These are phyloP conservation scores for Alternaria conjuncta DNA, from an alignment of 2,329 filamentous ascomycete species.

Conservation along the genomic window DNA sequence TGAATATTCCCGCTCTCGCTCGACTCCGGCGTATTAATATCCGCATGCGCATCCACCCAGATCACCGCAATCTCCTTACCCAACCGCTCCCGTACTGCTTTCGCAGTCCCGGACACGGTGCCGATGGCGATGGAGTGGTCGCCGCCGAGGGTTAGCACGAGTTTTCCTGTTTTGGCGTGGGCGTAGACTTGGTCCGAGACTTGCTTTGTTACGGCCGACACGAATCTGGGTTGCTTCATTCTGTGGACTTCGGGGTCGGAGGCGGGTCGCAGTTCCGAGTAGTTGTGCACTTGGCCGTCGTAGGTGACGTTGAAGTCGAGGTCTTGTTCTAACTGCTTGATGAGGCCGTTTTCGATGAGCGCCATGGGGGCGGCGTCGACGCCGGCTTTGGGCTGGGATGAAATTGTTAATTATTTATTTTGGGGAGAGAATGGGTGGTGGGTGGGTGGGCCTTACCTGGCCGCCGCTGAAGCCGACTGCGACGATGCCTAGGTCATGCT, in stretches of 20 bases:
- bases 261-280: constrained; percentile 74
- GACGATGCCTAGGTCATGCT: constrained; percentile 85
- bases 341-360: constrained; percentile 85
- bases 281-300: constrained; percentile 81
- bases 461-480: constrained; percentile 96
- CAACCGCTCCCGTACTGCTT: constrained; percentile 83
- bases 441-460: constrained; percentile 67
- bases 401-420: constrained; percentile 1
- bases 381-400: constrained; percentile 77
- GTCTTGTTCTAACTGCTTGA: constrained; percentile 81
- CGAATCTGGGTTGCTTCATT: constrained; percentile 93
- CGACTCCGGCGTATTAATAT: constrained; percentile 95
- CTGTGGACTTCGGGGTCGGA: constrained; percentile 69
- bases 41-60: constrained; percentile 97
- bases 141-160: constrained; percentile 91
- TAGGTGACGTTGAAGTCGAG: constrained; percentile 88
- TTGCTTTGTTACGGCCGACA: constrained; percentile 81
- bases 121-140: constrained; percentile 98
- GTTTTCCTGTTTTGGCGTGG: constrained; percentile 80
- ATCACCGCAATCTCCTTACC: constrained; percentile 88
- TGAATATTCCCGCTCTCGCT: constrained; percentile 93
- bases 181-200: constrained; percentile 86
- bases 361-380: constrained; percentile 90
- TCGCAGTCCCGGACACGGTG: constrained; percentile 84
- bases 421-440: background rate